These are phyloP conservation scores for Boletus insuetus DNA, from an alignment of 768 basidiomycete species.

Conservation along the genomic window DNA sequence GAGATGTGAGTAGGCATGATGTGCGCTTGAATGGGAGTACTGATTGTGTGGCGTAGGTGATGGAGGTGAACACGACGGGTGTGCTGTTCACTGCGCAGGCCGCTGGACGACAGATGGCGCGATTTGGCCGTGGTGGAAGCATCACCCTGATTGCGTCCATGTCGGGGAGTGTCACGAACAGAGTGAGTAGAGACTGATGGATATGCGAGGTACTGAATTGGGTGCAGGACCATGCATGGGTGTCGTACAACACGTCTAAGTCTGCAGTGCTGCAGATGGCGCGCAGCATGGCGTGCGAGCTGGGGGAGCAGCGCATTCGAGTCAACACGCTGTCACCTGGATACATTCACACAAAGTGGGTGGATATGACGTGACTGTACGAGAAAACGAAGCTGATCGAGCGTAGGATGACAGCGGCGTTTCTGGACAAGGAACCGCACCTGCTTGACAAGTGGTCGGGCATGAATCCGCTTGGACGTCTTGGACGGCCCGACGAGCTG, in stretches of 20 bases:
- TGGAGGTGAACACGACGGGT: constrained; percentile 64
- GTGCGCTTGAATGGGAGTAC: no score
- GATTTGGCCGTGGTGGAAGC: constrained; percentile 45
- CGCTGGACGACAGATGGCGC: constrained; percentile 55
- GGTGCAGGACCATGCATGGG: constrained; percentile 66
- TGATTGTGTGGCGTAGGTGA: constrained; percentile 40
- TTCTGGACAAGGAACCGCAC: constrained; percentile 62
- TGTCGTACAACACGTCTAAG: constrained; percentile 76
- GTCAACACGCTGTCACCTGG: constrained; percentile 79
- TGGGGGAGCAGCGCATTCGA: constrained; percentile 61
- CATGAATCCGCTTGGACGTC: constrained; percentile 66
- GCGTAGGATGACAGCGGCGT: constrained; percentile 70
- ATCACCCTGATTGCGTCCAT: constrained; percentile 61
- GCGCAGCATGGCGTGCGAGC: constrained; percentile 79
- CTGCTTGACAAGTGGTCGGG: constrained; percentile 65
- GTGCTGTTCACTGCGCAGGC: constrained; percentile 62
- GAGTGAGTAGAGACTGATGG: constrained; percentile 34
- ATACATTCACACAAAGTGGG: constrained; percentile 66
- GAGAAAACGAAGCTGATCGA: no score
- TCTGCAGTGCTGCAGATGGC: constrained; percentile 78
- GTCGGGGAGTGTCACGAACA: constrained; percentile 69
- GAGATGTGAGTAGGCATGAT: constrained; percentile 42
- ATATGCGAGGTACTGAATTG: no score
- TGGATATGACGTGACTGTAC: no score
- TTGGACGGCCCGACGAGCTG: constrained; percentile 71